phyloP scores from a whole-genome alignment of 106 monocot genomes.

The Platanthera guangdongensis region DNA sequence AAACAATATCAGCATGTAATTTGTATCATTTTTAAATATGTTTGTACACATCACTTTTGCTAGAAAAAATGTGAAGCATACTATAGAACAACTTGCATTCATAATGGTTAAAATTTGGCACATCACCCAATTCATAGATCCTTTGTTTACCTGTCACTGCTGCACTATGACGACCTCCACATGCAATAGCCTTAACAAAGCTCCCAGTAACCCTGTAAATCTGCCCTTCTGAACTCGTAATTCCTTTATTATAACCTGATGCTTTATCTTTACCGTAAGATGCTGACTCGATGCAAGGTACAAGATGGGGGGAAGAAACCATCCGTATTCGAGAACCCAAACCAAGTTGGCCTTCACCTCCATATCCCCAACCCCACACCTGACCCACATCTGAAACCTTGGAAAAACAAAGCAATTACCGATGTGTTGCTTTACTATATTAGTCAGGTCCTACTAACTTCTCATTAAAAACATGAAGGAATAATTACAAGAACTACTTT shows the following conservation, averaged over 20 bases:
- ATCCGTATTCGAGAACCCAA: slow-evolving; percentile 80
- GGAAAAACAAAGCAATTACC: slow-evolving; percentile 25
- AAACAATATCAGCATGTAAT: background rate
- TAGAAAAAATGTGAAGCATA: background rate
- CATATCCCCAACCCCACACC: slow-evolving; percentile 99
- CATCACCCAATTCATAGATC: background rate
- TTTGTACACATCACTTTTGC: background rate
- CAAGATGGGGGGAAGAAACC: slow-evolving; percentile 81
- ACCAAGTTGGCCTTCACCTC: slow-evolving; percentile 97
- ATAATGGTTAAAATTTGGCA: background rate
- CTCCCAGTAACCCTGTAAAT: slow-evolving; percentile 33
- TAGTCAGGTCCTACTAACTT: background rate
- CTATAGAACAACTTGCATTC: background rate
- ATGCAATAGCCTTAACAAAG: slow-evolving; percentile 82
- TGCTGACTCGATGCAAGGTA: slow-evolving; percentile 72
- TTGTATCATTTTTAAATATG: background rate
- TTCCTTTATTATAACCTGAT: slow-evolving; percentile 25
- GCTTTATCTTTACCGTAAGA: slow-evolving; percentile 44
- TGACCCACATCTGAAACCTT: slow-evolving; percentile 87
- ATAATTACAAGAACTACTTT: too few species aligned
- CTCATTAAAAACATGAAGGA: background rate
- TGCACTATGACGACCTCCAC: slow-evolving; percentile 97
- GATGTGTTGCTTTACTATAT: slow-evolving; percentile 1
- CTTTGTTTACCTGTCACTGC: slow-evolving; percentile 62
- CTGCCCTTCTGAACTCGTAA: slow-evolving; percentile 31